Evolutionary conservation across 2,329 filamentous ascomycete species (phyloP).

Genomic region (Aphanoascus verrucosus): DNA sequence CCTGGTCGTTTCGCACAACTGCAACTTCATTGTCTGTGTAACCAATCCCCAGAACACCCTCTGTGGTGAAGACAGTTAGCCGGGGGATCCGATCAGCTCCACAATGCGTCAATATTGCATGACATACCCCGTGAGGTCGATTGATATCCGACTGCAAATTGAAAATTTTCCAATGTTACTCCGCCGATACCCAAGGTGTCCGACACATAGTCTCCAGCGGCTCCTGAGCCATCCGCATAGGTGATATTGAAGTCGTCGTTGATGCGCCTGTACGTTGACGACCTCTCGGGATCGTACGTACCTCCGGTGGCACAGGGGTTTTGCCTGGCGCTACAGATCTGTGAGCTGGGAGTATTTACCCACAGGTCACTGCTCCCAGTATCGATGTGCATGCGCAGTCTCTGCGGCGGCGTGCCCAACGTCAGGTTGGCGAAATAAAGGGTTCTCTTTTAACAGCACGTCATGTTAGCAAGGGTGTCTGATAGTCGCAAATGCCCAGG

Average conservation of each 20-base stretch:
- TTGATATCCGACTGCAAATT: slow-evolving; percentile 50
- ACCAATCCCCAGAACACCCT: slow-evolving; percentile 78
- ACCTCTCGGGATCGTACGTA: slow-evolving; percentile 58
- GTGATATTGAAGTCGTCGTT: slow-evolving; percentile 74
- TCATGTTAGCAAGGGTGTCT: neutral
- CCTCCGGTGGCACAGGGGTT: slow-evolving; percentile 52
- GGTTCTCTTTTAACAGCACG: slow-evolving; percentile 32
- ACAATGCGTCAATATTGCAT: slow-evolving; percentile 1
- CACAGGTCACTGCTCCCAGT: slow-evolving; percentile 55
- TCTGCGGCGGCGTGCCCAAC: slow-evolving; percentile 48
- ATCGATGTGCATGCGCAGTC: slow-evolving; percentile 48
- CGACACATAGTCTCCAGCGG: slow-evolving; percentile 66
- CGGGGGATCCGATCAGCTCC: neutral
- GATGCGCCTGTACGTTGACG: slow-evolving; percentile 65
- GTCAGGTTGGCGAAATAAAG: slow-evolving; percentile 50
- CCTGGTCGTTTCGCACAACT: slow-evolving; percentile 42
- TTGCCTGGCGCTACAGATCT: slow-evolving; percentile 43
- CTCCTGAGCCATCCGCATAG: slow-evolving; percentile 72
- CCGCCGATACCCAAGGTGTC: slow-evolving; percentile 55
- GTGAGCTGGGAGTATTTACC: slow-evolving; percentile 54
- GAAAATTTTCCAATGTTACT: slow-evolving; percentile 40
- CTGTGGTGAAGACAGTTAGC: slow-evolving; percentile 22
- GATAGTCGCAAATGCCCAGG: neutral
- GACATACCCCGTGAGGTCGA: slow-evolving; percentile 26
- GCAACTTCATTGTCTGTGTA: slow-evolving; percentile 71